These are phyloP conservation scores for Fusarium sp. DNA, from an alignment of 2,329 filamentous ascomycete species.

Conservation along the genomic window DNA sequence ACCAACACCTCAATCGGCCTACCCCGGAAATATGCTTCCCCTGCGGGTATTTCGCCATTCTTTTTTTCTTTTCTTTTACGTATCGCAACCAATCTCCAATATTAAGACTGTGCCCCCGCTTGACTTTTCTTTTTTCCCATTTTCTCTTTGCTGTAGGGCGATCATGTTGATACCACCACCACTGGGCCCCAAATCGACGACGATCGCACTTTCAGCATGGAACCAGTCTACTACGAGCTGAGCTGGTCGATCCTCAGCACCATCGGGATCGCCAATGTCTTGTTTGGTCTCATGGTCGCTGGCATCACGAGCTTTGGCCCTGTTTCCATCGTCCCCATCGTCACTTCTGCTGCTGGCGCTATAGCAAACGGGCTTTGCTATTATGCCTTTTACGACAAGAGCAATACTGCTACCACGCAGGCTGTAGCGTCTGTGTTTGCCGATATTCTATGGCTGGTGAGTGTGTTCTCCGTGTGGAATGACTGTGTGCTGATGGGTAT, in stretches of 20 bases:
- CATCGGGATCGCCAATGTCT: constrained; percentile 57
- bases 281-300: constrained; percentile 56
- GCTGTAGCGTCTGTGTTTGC: constrained; percentile 56
- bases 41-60: constrained; percentile 19
- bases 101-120: constrained; percentile 21
- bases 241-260: constrained; percentile 62
- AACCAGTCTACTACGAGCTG: constrained; percentile 56
- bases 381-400: constrained; percentile 56
- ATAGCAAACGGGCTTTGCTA: constrained; percentile 60
- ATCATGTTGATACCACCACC: constrained; percentile 7
- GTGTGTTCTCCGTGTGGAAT: not conserved
- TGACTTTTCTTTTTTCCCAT: not conserved
- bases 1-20: constrained; percentile 26
- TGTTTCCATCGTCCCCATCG: constrained; percentile 56
- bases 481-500: not conserved
- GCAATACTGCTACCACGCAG: constrained; percentile 38
- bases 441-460: constrained; percentile 58
- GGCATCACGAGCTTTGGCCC: constrained; percentile 57
- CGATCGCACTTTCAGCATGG: constrained; percentile 24
- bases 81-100: not conserved
- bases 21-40: constrained; percentile 27
- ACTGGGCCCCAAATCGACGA: not conserved
- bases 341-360: constrained; percentile 55
- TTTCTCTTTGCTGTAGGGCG: constrained; percentile 6
- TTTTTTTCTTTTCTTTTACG: not conserved